Percentiles rank a stretch among this genome's conserved stretches.
phyloP scores from a whole-genome alignment of 148 eudicot genomes.

The Persicaria maculosa region DNA sequence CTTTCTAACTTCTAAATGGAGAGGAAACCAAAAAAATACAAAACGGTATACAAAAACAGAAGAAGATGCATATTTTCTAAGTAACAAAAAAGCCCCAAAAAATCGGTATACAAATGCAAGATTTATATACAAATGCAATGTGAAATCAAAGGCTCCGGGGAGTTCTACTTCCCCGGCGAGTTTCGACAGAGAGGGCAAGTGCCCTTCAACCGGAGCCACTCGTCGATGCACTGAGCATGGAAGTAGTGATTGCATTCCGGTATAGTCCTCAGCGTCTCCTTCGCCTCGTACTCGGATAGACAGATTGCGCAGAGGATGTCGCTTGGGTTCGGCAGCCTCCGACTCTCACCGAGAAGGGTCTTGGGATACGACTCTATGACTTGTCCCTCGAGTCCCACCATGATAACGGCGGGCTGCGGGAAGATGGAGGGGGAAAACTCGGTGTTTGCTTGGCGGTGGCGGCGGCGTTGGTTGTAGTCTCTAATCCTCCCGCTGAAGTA shows the following conservation, averaged over 20 bases:
- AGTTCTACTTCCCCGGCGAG: constrained; percentile 25
- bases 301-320: constrained; percentile 65
- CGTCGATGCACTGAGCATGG: constrained; percentile 74
- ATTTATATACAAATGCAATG: not conserved
- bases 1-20: too few relatives aligned
- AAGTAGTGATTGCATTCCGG: constrained; percentile 82
- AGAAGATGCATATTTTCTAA: too few relatives aligned
- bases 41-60: too few relatives aligned
- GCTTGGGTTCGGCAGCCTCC: constrained; percentile 47
- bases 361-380: constrained; percentile 67
- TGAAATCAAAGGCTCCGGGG: not conserved
- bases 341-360: constrained; percentile 53
- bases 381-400: constrained; percentile 41
- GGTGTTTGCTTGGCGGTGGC: constrained; percentile 7
- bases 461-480: constrained; percentile 10
- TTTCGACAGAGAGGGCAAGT: constrained; percentile 83
- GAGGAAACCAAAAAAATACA: too few relatives aligned
- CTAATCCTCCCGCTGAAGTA: constrained; percentile 26
- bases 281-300: constrained; percentile 55
- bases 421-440: constrained; percentile 28
- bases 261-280: constrained; percentile 53
- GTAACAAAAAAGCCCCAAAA: not conserved
- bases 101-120: constrained; percentile 1
- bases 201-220: constrained; percentile 71
- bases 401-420: constrained; percentile 26